These are phyloP conservation scores for Agrocybe chaxingu DNA, from an alignment of 768 basidiomycete species.

Conservation along the genomic window DNA sequence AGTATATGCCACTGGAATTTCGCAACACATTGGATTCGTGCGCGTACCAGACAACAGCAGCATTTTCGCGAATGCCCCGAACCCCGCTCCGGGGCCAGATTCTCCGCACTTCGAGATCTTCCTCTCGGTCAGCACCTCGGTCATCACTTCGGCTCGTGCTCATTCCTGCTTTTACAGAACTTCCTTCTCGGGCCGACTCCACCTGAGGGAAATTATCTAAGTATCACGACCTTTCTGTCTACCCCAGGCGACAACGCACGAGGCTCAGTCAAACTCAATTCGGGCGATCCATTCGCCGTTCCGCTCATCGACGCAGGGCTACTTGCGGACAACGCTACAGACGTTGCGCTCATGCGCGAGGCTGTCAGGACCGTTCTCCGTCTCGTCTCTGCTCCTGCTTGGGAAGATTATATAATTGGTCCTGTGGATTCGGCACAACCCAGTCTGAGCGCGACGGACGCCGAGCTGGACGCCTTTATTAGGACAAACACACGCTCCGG, in stretches of 20 bases:
- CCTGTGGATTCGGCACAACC: slow-evolving; percentile 7
- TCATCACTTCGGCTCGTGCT: no score
- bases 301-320: slow-evolving; percentile 10
- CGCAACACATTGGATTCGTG: slow-evolving; percentile 19
- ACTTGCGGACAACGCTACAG: slow-evolving; percentile 10
- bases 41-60: slow-evolving; percentile 19
- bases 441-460: slow-evolving; percentile 14
- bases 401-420: slow-evolving; percentile 16
- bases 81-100: slow-evolving; percentile 27
- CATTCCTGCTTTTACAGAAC: background rate
- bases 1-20: slow-evolving; percentile 13
- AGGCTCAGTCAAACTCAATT: background rate
- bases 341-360: slow-evolving; percentile 9
- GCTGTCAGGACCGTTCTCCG: slow-evolving; percentile 14
- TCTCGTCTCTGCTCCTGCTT: slow-evolving; percentile 12
- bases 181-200: slow-evolving; percentile 6
- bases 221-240: slow-evolving; percentile 10
- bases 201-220: slow-evolving; percentile 17
- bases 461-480: slow-evolving; percentile 19
- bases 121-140: slow-evolving; percentile 17
- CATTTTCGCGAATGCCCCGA: slow-evolving; percentile 16
- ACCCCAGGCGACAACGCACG: slow-evolving; percentile 12
- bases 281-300: background rate
- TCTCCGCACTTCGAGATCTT: slow-evolving; percentile 30
- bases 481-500: slow-evolving; percentile 10